Conservation (phyloP, 2,329 filamentous ascomycete species). For the Diaporthe helianthi region DNA sequence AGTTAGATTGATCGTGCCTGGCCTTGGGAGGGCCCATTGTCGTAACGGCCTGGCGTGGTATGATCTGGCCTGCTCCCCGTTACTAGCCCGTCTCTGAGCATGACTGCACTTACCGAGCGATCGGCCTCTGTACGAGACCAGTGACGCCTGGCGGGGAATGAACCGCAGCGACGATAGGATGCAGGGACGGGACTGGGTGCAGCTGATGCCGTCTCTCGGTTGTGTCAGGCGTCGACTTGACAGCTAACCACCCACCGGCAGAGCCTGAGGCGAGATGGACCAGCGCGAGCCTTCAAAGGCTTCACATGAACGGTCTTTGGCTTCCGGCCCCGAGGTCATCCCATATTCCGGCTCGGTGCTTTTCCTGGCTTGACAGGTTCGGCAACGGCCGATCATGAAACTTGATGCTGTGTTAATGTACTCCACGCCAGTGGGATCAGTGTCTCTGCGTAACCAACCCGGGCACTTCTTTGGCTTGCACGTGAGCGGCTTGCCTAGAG, state of each 20-base stretch:
- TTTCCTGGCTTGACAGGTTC: conserved; percentile 40
- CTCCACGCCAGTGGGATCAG: conserved; percentile 31
- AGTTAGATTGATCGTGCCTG: conserved; percentile 42
- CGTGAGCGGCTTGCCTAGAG: conserved; percentile 35
- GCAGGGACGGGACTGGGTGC: conserved; percentile 12
- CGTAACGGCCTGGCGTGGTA: conserved; percentile 33
- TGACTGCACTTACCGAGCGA: conserved; percentile 8
- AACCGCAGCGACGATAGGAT: conserved; percentile 9
- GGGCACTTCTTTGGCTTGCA: conserved; percentile 39
- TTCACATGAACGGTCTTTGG: conserved; percentile 33
- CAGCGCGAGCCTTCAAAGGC: conserved; percentile 25
- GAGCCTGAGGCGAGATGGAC: conserved; percentile 8
- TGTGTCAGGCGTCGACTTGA: conserved; percentile 16
- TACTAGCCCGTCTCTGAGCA: conserved; percentile 25
- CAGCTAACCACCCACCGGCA: conserved; percentile 23
- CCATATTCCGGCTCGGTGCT: conserved; percentile 31
- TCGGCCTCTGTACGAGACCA: conserved; percentile 22
- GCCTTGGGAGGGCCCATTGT: conserved; percentile 39
- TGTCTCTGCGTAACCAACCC: conserved; percentile 35
- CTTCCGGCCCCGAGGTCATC: conserved; percentile 40
- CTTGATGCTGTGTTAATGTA: conserved; percentile 33
- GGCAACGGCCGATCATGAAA: conserved; percentile 42
- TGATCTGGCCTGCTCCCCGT: conserved; percentile 31
- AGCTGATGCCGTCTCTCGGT: conserved; percentile 22
- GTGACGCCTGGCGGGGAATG: conserved; percentile 22